These are phyloP conservation scores for Xylaria venustula DNA, from an alignment of 495 filamentous ascomycete species.

Conservation along the genomic window DNA sequence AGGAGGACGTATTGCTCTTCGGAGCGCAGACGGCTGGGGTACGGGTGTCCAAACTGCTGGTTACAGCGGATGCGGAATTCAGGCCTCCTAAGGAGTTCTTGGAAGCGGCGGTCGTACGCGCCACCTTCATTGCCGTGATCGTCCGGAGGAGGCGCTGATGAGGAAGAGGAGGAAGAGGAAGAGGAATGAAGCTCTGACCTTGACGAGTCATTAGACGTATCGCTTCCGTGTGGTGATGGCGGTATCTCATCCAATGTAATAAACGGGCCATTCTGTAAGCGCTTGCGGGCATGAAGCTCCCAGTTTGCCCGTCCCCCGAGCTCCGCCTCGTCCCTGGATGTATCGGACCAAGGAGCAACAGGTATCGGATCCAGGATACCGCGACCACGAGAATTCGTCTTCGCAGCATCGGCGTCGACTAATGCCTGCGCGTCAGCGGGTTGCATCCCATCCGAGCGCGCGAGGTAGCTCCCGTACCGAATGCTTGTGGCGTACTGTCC, in stretches of 20 bases:
- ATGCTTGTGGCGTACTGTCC: slow-evolving; percentile 6
- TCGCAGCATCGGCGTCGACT: background rate
- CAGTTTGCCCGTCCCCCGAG: slow-evolving; percentile 4
- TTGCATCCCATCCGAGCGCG: background rate
- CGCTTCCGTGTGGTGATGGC: background rate
- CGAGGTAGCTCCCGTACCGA: slow-evolving; percentile 13
- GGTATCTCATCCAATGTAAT: slow-evolving; percentile 11
- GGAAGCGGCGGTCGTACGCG: background rate
- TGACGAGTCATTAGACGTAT: too few relatives aligned
- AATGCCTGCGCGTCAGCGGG: background rate
- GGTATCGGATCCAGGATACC: background rate
- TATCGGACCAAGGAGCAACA: slow-evolving; percentile 12
- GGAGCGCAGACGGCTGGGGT: too few relatives aligned
- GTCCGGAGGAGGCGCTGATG: background rate
- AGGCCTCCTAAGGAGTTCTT: background rate
- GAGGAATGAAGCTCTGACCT: too few relatives aligned
- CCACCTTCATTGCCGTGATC: background rate
- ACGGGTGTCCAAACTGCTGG: background rate
- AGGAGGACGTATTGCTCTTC: too few relatives aligned
- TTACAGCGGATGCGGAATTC: background rate
- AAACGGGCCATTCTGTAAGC: slow-evolving; percentile 15
- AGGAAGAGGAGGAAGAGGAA: background rate
- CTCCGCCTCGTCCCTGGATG: background rate
- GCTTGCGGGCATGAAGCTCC: slow-evolving; percentile 5
- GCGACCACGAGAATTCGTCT: background rate